Percentiles rank a stretch among this genome's conserved stretches.
Evolutionary conservation across 75 land plant species (phyloP).

Genomic region (Cunninghamia lanceolata): DNA sequence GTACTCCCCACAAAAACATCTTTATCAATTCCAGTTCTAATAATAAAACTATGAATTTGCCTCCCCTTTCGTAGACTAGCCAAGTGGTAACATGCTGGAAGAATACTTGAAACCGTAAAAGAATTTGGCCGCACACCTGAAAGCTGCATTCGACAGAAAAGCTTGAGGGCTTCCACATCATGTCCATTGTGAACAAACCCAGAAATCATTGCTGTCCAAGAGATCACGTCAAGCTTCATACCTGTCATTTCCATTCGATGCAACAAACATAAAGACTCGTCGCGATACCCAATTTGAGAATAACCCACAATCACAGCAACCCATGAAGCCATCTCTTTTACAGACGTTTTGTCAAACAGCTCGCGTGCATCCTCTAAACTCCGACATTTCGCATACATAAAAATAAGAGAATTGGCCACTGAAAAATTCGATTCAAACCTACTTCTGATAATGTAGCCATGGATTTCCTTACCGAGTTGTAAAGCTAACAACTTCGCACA

Average conservation of each 20-base stretch:
- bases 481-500: not conserved
- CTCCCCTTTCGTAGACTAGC: constrained; percentile 43
- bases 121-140: constrained; percentile 32
- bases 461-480: not conserved
- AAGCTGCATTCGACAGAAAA: constrained; percentile 50
- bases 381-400: constrained; percentile 25
- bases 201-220: constrained; percentile 25
- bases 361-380: constrained; percentile 7
- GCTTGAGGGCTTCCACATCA: constrained; percentile 28
- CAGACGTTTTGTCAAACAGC: constrained; percentile 19
- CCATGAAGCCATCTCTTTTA: constrained; percentile 35
- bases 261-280: constrained; percentile 31
- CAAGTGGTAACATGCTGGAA: constrained; percentile 38
- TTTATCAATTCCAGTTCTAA: constrained; percentile 23
- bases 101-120: constrained; percentile 35
- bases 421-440: constrained; percentile 8
- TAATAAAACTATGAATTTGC: constrained; percentile 42
- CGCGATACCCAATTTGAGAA: constrained; percentile 19
- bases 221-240: constrained; percentile 14
- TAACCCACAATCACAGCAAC: constrained; percentile 48
- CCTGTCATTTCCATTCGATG: constrained; percentile 13
- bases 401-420: constrained; percentile 19
- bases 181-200: constrained; percentile 17
- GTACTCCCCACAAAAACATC: constrained; percentile 43
- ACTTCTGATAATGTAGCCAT: not conserved